A percentile compares a stretch with the other conserved stretches of the same genome.
phyloP scores from a whole-genome alignment of 2,329 filamentous ascomycete species.

The Colletotrichum somersetense region DNA sequence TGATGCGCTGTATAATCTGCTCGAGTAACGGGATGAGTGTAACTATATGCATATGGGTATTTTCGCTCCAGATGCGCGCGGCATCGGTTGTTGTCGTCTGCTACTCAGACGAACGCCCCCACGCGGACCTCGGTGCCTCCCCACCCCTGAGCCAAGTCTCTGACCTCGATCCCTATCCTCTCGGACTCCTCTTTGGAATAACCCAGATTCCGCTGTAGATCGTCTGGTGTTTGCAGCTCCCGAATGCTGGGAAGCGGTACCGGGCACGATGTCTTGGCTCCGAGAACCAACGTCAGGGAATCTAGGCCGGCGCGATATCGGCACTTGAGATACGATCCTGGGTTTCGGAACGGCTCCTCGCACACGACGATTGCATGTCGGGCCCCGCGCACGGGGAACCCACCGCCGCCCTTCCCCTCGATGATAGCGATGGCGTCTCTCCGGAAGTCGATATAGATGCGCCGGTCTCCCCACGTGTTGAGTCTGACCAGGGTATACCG shows the following conservation, averaged over 20 bases:
- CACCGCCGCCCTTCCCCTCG: slow-evolving; percentile 37
- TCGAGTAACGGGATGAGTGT: neutral
- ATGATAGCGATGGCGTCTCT: slow-evolving; percentile 31
- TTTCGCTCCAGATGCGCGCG: slow-evolving; percentile 14
- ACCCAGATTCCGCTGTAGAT: slow-evolving; percentile 15
- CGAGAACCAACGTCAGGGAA: slow-evolving; percentile 32
- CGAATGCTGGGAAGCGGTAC: slow-evolving; percentile 25
- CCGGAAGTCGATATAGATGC: slow-evolving; percentile 33
- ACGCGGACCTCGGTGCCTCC: slow-evolving; percentile 28
- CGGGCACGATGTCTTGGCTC: neutral
- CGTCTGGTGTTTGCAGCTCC: slow-evolving; percentile 18
- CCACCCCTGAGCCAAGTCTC: slow-evolving; percentile 32
- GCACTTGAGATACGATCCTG: slow-evolving; percentile 35
- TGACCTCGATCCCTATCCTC: slow-evolving; percentile 31
- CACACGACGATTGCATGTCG: slow-evolving; percentile 34
- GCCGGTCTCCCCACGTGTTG: slow-evolving; percentile 39
- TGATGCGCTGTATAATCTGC: neutral
- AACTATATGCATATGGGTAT: slow-evolving; percentile 30
- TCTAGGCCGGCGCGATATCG: slow-evolving; percentile 34
- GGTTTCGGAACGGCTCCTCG: slow-evolving; percentile 36
- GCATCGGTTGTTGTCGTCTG: neutral
- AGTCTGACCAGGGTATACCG: slow-evolving; percentile 27
- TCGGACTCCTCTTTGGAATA: slow-evolving; percentile 27
- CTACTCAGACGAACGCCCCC: slow-evolving; percentile 22
- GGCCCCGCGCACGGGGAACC: slow-evolving; percentile 36